phyloP scores from a whole-genome alignment of 2,329 filamentous ascomycete species.

The Didymellaceae sp. region DNA sequence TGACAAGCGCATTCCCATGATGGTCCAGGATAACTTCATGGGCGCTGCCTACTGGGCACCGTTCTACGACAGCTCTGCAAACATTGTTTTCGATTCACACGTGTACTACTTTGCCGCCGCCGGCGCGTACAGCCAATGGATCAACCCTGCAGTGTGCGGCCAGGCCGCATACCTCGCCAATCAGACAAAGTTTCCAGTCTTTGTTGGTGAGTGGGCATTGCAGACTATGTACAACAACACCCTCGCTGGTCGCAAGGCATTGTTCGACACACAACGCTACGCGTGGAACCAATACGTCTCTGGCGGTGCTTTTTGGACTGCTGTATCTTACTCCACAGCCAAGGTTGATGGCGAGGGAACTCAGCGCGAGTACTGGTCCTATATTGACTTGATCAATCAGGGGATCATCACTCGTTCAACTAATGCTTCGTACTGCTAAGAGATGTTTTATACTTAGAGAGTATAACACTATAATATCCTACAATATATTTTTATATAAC shows the following conservation, averaged over 20 bases:
- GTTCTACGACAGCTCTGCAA: not conserved
- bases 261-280: conserved; percentile 11
- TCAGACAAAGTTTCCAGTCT: conserved; percentile 11
- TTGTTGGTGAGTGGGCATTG: conserved; percentile 17
- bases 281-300: conserved; percentile 14
- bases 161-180: not conserved
- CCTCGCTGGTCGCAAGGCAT: not conserved
- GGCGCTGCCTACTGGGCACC: conserved; percentile 22
- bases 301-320: conserved; percentile 14
- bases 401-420: conserved; percentile 12
- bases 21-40: conserved; percentile 23
- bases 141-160: conserved; percentile 5
- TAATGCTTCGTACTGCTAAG: conserved; percentile 10
- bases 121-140: conserved; percentile 1
- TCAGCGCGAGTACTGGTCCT: conserved; percentile 19
- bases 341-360: conserved; percentile 17
- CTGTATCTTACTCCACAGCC: not conserved
- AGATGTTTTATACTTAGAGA: not conserved
- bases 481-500: no score
- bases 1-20: conserved; percentile 18
- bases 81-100: conserved; percentile 14
- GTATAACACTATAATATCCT: not conserved
- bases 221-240: conserved; percentile 18
- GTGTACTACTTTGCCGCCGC: conserved; percentile 12
- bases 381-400: conserved; percentile 14